Evolutionary conservation across 2,329 filamentous ascomycete species (phyloP), one percentile per base, ranked within the genome.

Genomic region (Teratosphaeria pseudoeucalypti): DNA sequence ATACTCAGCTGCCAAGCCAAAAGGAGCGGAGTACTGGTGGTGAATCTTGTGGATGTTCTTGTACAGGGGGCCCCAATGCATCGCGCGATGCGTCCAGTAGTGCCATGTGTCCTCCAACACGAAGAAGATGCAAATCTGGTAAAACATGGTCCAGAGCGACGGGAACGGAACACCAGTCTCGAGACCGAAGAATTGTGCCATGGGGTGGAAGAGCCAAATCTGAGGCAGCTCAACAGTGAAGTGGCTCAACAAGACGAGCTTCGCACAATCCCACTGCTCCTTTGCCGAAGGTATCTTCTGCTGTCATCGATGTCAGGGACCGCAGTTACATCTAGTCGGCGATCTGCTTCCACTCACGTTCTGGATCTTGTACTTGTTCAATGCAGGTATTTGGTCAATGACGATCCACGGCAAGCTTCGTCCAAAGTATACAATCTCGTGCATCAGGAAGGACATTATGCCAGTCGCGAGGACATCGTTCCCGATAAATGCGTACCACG

Each of bases 201-300:
- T 85, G 34, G 94, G 94, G 80, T 99, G 94, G 83, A 99, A 99
- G 69, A 97, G 84, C 92, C 92, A 97, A 75, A 97, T 97, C 77
- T 97, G 94, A 63, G 94, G 94, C 43, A 99, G 84, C 77, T 99
- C 94, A 75, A 96, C 94, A 66, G 94, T 97, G 77, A 97, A 95
- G 76, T 99, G 94, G 74, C 87, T 92, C 70, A 97, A 80, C 65
- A 99, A 87, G 64, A 99, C 94, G 66, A 96, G 86, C 74, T 85
- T 86, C 61, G 94, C 92, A 78, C 94, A 99, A 71, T 92, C 85
- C 85, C 90, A 95, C 77, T 99, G 94, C 76, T 99, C 94, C 72
- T 85, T 87, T 58, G 87, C 80, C n/a, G 91, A 95, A 10, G 94
- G 94, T 53, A 96, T 85, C 81, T 97, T 97, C 77, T 81, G 76